Evolutionary conservation across 2,329 filamentous ascomycete genomes (phyloP), one percentile per base, ranked within the genome.

Genomic region (Fusarium liriodendri): DNA sequence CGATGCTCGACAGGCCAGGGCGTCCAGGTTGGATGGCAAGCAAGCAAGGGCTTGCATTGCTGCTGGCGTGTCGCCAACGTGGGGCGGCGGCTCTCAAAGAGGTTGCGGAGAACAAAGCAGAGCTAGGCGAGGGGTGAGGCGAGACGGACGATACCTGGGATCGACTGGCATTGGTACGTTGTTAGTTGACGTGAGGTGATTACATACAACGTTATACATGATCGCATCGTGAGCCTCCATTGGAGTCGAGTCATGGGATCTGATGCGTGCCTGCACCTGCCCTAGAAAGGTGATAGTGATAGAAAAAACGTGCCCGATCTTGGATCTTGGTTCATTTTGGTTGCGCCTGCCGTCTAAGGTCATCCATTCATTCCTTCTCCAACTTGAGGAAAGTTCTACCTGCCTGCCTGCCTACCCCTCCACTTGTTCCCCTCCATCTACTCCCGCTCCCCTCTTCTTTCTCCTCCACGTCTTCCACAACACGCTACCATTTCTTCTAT

Each of bases 191-290:
- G 66, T 59, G 71, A 57, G 38, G 45, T 72, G 72, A 71, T 69
- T 70, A 66, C 55, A 75, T 64, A 54, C 50, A 20, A 54, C 50
- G 27, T 33, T 54, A 66, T 68, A 67, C 62, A 65, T 67, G 37
- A 65, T 64, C 58, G 29, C 67, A 64, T 55, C 52, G 42, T 64
- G 47, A 62, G 61, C 62, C 66, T 50, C 63, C 38, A 69, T 69
- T 65, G 47, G 69, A 52, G 58, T 61, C 65, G 68, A 74, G 76
- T 77, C 76, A 77, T 77, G 74, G 64, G 72, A 70, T 77, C 64
- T 65, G 42, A 47, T 66, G 50, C 50, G 50, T 54, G 50, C 50
- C 50, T 54, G 32, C 59, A 52, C 32, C 33, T 62, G 45, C 62
- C 54, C 54, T n/a, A 57, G 54, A 40, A 58, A 37, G 54, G 33